Evolutionary conservation across 1,139 yeast genomes (phyloP).

Genomic region (Geotrichum australiense): DNA sequence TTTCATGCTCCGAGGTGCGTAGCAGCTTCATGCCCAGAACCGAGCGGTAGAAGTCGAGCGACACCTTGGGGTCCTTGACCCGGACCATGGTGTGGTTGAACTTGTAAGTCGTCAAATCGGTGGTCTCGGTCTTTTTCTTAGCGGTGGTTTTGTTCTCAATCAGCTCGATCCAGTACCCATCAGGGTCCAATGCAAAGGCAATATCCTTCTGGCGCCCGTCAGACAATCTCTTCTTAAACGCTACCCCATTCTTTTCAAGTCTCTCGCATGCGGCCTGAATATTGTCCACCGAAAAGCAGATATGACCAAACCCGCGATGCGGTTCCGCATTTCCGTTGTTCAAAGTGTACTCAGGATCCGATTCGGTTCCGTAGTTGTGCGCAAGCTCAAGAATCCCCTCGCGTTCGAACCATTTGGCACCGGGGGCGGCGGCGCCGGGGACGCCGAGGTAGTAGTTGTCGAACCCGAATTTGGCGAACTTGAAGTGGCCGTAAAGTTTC

Average conservation of each 20-base stretch:
- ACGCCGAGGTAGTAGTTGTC: conserved; percentile 64
- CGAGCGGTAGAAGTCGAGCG: conserved; percentile 69
- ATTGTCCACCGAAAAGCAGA: conserved; percentile 81
- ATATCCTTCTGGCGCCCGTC: conserved; percentile 92
- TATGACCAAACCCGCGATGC: conserved; percentile 88
- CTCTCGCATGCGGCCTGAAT: conserved; percentile 53
- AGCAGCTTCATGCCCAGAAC: conserved; percentile 74
- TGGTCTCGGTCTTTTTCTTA: conserved; percentile 20
- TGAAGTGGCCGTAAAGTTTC: conserved; percentile 48
- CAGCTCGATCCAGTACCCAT: conserved; percentile 94
- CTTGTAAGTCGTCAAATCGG: conserved; percentile 42
- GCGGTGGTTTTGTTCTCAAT: conserved; percentile 51
- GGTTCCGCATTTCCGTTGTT: conserved; percentile 83
- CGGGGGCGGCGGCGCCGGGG: conserved; percentile 42
- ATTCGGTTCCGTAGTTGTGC: conserved; percentile 71
- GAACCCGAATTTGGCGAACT: conserved; percentile 51
- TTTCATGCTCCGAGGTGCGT: conserved; percentile 48
- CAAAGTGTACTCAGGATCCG: conserved; percentile 49
- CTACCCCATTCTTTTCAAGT: conserved; percentile 51
- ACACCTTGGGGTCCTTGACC: conserved; percentile 72
- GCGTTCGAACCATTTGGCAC: conserved; percentile 50
- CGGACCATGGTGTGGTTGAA: conserved; percentile 93
- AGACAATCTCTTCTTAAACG: conserved; percentile 69
- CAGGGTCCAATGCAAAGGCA: conserved; percentile 93
- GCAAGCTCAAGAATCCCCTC: conserved; percentile 80